These are phyloP conservation scores for Porogramme epimiltina DNA, from an alignment of 1,284 basidiomycete genomes.

Conservation along the genomic window DNA sequence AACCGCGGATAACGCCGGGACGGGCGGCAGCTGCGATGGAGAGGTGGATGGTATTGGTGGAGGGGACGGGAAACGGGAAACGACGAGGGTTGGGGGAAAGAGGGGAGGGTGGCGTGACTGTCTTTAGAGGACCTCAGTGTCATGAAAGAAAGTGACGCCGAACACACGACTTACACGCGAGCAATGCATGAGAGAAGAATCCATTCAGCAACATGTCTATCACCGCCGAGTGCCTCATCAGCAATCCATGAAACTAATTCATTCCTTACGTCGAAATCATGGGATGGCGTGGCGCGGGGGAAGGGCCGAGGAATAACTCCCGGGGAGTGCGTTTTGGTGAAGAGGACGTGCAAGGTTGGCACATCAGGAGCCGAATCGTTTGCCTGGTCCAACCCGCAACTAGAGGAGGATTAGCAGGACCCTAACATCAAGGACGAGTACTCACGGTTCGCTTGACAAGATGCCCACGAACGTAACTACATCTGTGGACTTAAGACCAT, in stretches of 20 bases:
- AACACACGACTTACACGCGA: conserved; percentile 55
- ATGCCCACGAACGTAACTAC: conserved; percentile 71
- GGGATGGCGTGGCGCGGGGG: conserved; percentile 16
- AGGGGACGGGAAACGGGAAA: conserved; percentile 61
- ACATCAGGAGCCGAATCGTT: conserved; percentile 39
- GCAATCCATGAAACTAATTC: conserved; percentile 75
- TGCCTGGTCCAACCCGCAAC: conserved; percentile 22
- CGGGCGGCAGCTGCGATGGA: conserved; percentile 2
- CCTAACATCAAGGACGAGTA: conserved; percentile 15
- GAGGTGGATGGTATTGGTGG: conserved; percentile 26
- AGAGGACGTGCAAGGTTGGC: conserved; percentile 73
- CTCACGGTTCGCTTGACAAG: conserved; percentile 63
- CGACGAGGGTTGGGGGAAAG: conserved; percentile 66
- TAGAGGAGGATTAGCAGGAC: conserved; percentile 33
- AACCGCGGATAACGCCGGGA: conserved; percentile 50
- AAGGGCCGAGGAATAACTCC: conserved; percentile 42
- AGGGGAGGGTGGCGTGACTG: conserved; percentile 71
- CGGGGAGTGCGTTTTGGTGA: conserved; percentile 32
- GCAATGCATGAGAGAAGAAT: conserved; percentile 67
- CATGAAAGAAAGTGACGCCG: neutral
- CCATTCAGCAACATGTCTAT: conserved; percentile 77
- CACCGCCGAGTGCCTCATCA: conserved; percentile 65
- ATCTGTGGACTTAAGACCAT: conserved; percentile 58
- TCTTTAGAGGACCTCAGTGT: conserved; percentile 39
- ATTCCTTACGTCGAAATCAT: conserved; percentile 35